Evolutionary conservation across 2,329 filamentous ascomycete species (phyloP), one percentile per base, ranked within the genome.

Genomic region (Metarhizium album): DNA sequence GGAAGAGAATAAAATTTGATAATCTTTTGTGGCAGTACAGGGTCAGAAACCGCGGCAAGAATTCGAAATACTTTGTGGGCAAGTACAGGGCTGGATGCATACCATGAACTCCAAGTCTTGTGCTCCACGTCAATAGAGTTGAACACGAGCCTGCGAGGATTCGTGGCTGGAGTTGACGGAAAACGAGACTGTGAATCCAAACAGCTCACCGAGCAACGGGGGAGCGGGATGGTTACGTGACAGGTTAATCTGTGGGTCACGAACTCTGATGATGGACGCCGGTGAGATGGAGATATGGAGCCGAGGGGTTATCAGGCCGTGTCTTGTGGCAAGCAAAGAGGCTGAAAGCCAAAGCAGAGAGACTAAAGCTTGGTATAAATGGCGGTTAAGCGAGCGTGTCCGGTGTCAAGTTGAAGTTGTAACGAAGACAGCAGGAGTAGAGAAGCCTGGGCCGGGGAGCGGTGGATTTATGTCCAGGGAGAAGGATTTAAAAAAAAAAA

Each of bases 131-230:
- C 13, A 18, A 23, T 24, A 3, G 40, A 23, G 40, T 24, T 14
- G 40, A n/a, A 43, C 31, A 47, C 18, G 22, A 38, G 37, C 57
- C 61, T 61, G 60, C 58, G 60, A 60, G 59, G 18, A 56, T 56
- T 43, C 55, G 56, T 60, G 60, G 59, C 38, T 57, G 57, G 40
- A 14, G 22, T 43, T 24, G 40, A 24, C 22, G 9, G 20, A 43
- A 23, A 43, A 43, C 58, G 45, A 47, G 45, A 9, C 45, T 23
- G 40, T 43, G 40, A 43, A 24, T 24, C 40, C 18, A 43, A 20
- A 11, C 22, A 18, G 20, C 9, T 43, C 40, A n/a, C n/a, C n/a
- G n/a, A n/a, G n/a, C 24, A 43, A 22, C 24, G 40, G 24, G 22
- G 38, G 45, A 47, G 33, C 31, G 14, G 31, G 7, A 24, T 18